Evolutionary conservation across 2,329 filamentous ascomycete species (phyloP).

Genomic region (Hymenoscyphus fraxineus): DNA sequence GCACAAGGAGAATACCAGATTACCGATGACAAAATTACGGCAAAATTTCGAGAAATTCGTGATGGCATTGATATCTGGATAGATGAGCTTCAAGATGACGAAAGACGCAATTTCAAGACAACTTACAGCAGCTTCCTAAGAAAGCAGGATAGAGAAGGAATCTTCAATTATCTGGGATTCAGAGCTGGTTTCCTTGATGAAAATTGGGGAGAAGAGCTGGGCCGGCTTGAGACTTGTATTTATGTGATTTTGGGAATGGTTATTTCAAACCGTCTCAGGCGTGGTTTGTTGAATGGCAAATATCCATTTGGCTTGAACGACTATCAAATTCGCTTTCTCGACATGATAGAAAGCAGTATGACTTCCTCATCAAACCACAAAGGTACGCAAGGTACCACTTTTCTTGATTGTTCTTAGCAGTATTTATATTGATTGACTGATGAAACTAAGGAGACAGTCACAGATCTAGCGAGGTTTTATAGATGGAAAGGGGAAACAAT

Average conservation of each 20-base stretch:
- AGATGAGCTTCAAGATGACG: neutral
- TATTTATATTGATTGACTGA: neutral
- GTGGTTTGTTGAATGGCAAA: neutral
- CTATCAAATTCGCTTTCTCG: neutral
- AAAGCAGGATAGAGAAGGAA: neutral
- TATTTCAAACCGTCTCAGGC: neutral
- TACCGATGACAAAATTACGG: neutral
- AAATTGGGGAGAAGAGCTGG: neutral
- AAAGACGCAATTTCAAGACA: neutral
- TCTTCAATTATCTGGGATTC: neutral
- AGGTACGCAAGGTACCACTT: neutral
- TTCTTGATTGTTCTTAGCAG: neutral
- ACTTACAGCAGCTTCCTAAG: neutral
- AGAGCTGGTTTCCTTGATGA: neutral
- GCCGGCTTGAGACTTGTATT: neutral
- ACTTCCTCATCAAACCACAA: neutral
- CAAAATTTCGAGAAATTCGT: neutral
- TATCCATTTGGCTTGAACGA: neutral
- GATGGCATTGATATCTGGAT: neutral
- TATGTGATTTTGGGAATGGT: neutral
- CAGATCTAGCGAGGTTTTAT: neutral
- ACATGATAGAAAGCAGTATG: neutral
- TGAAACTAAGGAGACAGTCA: neutral
- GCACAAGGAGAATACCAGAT: neutral
- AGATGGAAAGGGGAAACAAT: neutral